phyloP scores from a whole-genome alignment of 139 green algal genomes.

The Eudorina sp. region DNA sequence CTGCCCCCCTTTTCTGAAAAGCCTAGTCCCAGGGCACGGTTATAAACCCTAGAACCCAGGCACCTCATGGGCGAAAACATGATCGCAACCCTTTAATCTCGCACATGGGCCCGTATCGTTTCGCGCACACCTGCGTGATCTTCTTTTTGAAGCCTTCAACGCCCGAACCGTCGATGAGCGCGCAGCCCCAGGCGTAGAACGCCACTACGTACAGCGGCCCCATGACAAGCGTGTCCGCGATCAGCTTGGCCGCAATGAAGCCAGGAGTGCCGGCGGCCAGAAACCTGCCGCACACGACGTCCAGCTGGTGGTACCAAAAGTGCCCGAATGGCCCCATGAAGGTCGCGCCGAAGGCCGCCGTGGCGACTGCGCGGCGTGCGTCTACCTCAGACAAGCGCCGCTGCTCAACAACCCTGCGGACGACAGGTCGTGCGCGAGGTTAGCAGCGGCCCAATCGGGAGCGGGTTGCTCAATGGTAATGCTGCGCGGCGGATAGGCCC shows the following conservation, averaged over 20 bases:
- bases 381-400: slow-evolving; percentile 7
- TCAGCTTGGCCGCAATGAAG: slow-evolving; percentile 37
- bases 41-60: too few relatives aligned
- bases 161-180: slow-evolving; percentile 53
- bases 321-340: slow-evolving; percentile 65
- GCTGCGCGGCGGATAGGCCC: too few relatives aligned
- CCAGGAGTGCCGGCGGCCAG: background rate
- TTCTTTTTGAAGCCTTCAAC: slow-evolving; percentile 53
- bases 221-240: slow-evolving; percentile 57
- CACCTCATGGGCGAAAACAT: too few relatives aligned
- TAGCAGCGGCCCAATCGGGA: too few relatives aligned
- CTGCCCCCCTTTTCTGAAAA: too few relatives aligned
- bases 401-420: slow-evolving; percentile 27
- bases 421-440: too few relatives aligned
- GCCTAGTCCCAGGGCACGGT: too few relatives aligned
- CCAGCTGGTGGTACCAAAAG: slow-evolving; percentile 61
- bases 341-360: slow-evolving; percentile 50
- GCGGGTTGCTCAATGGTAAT: too few relatives aligned
- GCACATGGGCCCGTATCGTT: too few relatives aligned
- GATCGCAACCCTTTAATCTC: too few relatives aligned
- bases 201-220: slow-evolving; percentile 61
- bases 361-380: slow-evolving; percentile 22
- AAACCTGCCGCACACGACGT: slow-evolving; percentile 27
- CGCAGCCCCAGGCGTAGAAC: slow-evolving; percentile 62
- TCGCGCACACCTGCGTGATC: slow-evolving; percentile 44